Evolutionary conservation across 2,329 filamentous ascomycete genomes (phyloP), one percentile per base, ranked within the genome.

Genomic region (Sporothrix euskadiensis): DNA sequence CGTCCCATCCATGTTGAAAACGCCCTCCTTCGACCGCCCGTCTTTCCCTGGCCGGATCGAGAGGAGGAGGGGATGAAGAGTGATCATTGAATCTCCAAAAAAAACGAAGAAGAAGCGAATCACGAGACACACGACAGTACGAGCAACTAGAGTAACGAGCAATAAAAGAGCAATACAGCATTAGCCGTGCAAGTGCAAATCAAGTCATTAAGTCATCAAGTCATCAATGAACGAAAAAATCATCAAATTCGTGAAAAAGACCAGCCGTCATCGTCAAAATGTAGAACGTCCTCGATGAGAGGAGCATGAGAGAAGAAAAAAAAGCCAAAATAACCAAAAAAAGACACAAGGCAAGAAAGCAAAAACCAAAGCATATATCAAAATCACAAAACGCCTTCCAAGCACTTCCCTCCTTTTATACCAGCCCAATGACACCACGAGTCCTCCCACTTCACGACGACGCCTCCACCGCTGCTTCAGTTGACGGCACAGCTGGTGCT

Each of bases 191-290:
- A 26, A 14, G 14, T 35, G 56, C 12, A 19, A 26, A 26, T 6
- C 30, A 59, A 41, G 4, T 41, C 35, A 32, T 16, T 19, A 14
- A 19, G 1, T 35, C 35, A 35, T 35, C 35, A 59, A 59, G 14
- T 19, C 14, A 32, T 39, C 19, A 8, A 32, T 39, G 16, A 63
- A n/a, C 7, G 35, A 63, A 22, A 41, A 19, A 49, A 35, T 68
- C 65, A 39, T 68, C 41, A 68, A 22, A 68, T 49, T 52, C 44
- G 26, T 68, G 16, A 68, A 52, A 41, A 61, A 57, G 32, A 30
- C 52, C 35, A 66, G 63, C 63, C 63, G 63, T 66, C 63, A 66
- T 66, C 63, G 32, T 66, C 41, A 66, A 66, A 49, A 30, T 49
- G 22, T 32, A 49, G 12, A 66, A 22, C n/a, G 10, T 12, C 61